phyloP scores from a whole-genome alignment of 1,284 basidiomycete genomes.

The Trametes polyzona region DNA sequence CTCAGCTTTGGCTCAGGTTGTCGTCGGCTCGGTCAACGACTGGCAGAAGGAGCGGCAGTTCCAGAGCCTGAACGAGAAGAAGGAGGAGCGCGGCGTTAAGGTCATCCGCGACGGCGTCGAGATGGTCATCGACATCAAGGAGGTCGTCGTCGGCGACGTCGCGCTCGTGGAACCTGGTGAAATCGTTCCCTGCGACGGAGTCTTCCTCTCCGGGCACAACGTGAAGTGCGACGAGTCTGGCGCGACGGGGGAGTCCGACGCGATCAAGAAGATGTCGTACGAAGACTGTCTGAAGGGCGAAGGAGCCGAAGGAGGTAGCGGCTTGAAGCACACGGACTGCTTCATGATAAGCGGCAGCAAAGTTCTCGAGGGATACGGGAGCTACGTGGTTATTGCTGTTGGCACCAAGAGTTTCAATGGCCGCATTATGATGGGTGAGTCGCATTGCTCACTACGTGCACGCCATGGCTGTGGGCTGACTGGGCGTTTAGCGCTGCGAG shows the following conservation, averaged over 20 bases:
- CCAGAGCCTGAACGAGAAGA: slow-evolving; percentile 90
- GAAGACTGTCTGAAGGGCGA: slow-evolving; percentile 62
- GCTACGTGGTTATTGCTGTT: slow-evolving; percentile 91
- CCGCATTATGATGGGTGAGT: slow-evolving; percentile 92
- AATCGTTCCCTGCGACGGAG: slow-evolving; percentile 93
- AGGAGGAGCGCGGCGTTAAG: slow-evolving; percentile 94
- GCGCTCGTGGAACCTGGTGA: slow-evolving; percentile 94
- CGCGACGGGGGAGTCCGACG: slow-evolving; percentile 95
- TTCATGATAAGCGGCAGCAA: slow-evolving; percentile 95
- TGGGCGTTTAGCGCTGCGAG: slow-evolving; percentile 65
- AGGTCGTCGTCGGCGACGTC: slow-evolving; percentile 94
- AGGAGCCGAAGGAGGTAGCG: slow-evolving; percentile 34
- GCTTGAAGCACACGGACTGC: slow-evolving; percentile 78
- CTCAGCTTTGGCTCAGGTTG: slow-evolving; percentile 50
- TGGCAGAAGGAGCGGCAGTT: slow-evolving; percentile 99
- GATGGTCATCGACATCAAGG: slow-evolving; percentile 82
- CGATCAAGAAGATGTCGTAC: slow-evolving; percentile 88
- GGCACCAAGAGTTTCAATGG: slow-evolving; percentile 95
- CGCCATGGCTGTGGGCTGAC: slow-evolving; percentile 14
- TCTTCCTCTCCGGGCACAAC: slow-evolving; percentile 92
- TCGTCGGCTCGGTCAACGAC: slow-evolving; percentile 89
- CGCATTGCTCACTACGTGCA: background rate
- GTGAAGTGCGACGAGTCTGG: slow-evolving; percentile 97
- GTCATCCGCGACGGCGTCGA: slow-evolving; percentile 87
- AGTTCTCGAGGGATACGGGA: slow-evolving; percentile 93